Percentiles rank a stretch among this genome's conserved stretches.
Conservation (phyloP, 768 basidiomycete genomes). For the Jaapia argillacea region DNA sequence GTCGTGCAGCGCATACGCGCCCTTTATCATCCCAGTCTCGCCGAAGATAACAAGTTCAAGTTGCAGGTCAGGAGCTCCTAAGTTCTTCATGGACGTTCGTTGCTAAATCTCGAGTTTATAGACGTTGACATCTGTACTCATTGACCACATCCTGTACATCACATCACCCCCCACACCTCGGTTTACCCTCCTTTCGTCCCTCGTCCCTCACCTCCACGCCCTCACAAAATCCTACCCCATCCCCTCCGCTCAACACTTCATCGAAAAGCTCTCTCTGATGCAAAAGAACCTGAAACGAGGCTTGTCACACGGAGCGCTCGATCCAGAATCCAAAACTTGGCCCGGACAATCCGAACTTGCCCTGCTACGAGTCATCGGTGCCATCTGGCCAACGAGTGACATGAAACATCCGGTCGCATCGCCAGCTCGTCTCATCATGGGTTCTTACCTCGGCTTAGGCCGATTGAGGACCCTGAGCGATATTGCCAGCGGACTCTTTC, state of each 20-base stretch:
- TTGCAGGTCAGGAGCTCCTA: slow-evolving; percentile 54
- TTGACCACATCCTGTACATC: slow-evolving; percentile 82
- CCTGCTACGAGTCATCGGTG: slow-evolving; percentile 71
- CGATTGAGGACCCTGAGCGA: slow-evolving; percentile 70
- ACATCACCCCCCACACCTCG: slow-evolving; percentile 53
- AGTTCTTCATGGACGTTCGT: neutral
- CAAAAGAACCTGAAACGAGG: slow-evolving; percentile 89
- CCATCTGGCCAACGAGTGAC: slow-evolving; percentile 91
- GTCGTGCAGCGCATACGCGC: slow-evolving; percentile 88
- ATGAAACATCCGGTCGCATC: slow-evolving; percentile 84
- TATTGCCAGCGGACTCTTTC: slow-evolving; percentile 78
- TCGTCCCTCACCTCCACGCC: slow-evolving; percentile 71
- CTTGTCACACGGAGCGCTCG: slow-evolving; percentile 55
- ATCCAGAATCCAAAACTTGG: slow-evolving; percentile 69
- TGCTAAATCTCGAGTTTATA: slow-evolving; percentile 20
- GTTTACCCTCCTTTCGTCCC: slow-evolving; percentile 46
- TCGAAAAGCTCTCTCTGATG: slow-evolving; percentile 80
- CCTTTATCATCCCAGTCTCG: slow-evolving; percentile 88
- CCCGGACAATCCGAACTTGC: slow-evolving; percentile 77
- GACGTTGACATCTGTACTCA: slow-evolving; percentile 65
- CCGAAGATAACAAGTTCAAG: slow-evolving; percentile 84
- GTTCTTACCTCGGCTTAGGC: slow-evolving; percentile 80
- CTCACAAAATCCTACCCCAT: slow-evolving; percentile 78
- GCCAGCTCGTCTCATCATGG: slow-evolving; percentile 80
- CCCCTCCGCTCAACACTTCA: slow-evolving; percentile 67